phyloP scores from a whole-genome alignment of 1,139 yeast genomes.

The Spencermartinsiella ligniputridi region DNA sequence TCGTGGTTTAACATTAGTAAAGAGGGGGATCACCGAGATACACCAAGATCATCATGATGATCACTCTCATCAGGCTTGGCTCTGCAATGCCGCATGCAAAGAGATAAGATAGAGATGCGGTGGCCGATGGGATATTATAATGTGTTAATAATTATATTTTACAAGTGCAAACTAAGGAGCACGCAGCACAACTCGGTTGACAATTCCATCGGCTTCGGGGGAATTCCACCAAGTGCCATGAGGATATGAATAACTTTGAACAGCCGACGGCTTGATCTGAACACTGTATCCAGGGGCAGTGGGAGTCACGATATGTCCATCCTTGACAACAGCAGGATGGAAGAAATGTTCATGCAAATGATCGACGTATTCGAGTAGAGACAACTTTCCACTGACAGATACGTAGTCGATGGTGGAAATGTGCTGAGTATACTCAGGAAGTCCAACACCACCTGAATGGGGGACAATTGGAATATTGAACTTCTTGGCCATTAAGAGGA shows the following conservation, averaged over 20 bases:
- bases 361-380: slow-evolving; percentile 34
- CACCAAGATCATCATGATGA: no score
- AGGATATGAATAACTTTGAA: slow-evolving; percentile 34
- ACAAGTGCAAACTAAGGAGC: neutral
- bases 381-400: slow-evolving; percentile 34
- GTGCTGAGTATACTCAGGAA: slow-evolving; percentile 41
- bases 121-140: no score
- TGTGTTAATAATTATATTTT: no score
- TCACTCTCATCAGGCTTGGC: no score
- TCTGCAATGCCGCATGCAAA: no score
- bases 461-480: slow-evolving; percentile 39
- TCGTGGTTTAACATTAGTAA: no score
- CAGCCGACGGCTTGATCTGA: slow-evolving; percentile 33
- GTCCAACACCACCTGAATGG: slow-evolving; percentile 41
- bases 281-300: slow-evolving; percentile 38
- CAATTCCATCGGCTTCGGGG: slow-evolving; percentile 22
- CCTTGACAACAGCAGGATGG: slow-evolving; percentile 35
- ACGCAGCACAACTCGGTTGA: slow-evolving; percentile 16
- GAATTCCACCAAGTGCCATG: slow-evolving; percentile 38
- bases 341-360: slow-evolving; percentile 34
- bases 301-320: slow-evolving; percentile 39
- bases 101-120: no score
- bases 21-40: no score
- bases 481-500: slow-evolving; percentile 38
- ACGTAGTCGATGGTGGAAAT: slow-evolving; percentile 39